Percentiles rank a stretch among this genome's conserved stretches.
Conservation (phyloP, 768 basidiomycete genomes). For the Termitomyces sp. region DNA sequence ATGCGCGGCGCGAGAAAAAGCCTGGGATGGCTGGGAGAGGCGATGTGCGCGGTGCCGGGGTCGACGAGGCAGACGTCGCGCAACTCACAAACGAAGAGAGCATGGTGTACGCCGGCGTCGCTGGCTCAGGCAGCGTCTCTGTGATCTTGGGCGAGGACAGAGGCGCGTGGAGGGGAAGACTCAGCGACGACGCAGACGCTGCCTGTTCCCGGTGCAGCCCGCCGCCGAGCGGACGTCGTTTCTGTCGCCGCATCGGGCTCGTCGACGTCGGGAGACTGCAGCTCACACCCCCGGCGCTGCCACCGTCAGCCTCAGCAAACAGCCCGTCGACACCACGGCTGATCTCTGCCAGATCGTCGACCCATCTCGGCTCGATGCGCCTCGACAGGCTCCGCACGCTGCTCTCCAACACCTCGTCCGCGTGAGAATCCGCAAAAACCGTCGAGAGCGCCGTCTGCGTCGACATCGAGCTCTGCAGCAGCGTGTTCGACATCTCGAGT, state of each 20-base stretch:
- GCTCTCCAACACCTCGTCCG: constrained; percentile 42
- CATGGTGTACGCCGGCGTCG: constrained; percentile 57
- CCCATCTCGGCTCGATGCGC: constrained; percentile 56
- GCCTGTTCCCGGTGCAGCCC: too few relatives aligned
- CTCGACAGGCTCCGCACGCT: constrained; percentile 49
- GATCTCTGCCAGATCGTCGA: constrained; percentile 64
- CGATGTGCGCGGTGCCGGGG: neutral
- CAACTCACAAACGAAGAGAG: constrained; percentile 49
- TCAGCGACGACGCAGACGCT: constrained; percentile 23
- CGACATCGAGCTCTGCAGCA: constrained; percentile 71
- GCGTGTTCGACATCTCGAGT: constrained; percentile 77
- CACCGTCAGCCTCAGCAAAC: constrained; percentile 27
- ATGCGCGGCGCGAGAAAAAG: constrained; percentile 23
- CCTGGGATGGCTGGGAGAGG: neutral
- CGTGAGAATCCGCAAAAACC: constrained; percentile 42
- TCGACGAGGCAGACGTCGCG: constrained; percentile 21
- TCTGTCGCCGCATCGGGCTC: neutral
- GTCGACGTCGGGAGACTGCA: constrained; percentile 39
- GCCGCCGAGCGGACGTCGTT: too few relatives aligned
- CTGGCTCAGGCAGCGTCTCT: constrained; percentile 33
- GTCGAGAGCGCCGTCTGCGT: constrained; percentile 53
- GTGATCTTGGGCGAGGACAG: constrained; percentile 28
- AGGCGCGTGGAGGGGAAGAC: constrained; percentile 10
- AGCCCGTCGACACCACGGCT: constrained; percentile 56
- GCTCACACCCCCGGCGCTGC: constrained; percentile 24